These are phyloP conservation scores for Aspergillus sp. DNA, from an alignment of 2,329 filamentous ascomycete genomes.

Conservation along the genomic window DNA sequence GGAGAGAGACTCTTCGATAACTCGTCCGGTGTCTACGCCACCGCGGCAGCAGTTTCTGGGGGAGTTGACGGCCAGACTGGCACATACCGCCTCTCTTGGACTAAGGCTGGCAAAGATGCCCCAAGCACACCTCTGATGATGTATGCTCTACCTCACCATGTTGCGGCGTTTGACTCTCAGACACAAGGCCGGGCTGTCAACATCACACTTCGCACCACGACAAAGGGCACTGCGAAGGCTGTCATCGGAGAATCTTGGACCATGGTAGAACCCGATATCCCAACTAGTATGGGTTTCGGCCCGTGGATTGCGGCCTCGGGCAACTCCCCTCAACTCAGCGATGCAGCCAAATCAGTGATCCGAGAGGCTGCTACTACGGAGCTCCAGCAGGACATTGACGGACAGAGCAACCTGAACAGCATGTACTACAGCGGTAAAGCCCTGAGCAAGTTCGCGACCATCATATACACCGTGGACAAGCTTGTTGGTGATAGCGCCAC, in stretches of 20 bases:
- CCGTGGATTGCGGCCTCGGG: conserved; percentile 66
- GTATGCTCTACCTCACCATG: conserved; percentile 86
- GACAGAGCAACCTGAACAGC: conserved; percentile 73
- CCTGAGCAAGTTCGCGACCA: conserved; percentile 71
- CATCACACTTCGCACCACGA: conserved; percentile 72
- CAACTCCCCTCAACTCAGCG: conserved; percentile 40
- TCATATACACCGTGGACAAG: conserved; percentile 66
- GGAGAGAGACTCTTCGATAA: conserved; percentile 72
- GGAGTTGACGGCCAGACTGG: conserved; percentile 57
- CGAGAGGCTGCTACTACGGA: conserved; percentile 67
- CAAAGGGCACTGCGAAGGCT: conserved; percentile 76
- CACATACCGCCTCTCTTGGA: conserved; percentile 71
- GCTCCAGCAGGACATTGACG: conserved; percentile 71
- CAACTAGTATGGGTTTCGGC: conserved; percentile 71
- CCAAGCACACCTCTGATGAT: conserved; percentile 66
- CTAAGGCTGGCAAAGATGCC: conserved; percentile 64
- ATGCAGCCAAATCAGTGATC: conserved; percentile 60
- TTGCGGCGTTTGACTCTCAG: conserved; percentile 67
- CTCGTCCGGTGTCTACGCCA: conserved; percentile 73
- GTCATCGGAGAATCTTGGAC: conserved; percentile 74
- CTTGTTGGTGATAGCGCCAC: conserved; percentile 60
- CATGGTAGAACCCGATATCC: conserved; percentile 72
- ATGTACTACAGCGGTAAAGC: conserved; percentile 94
- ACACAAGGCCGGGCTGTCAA: conserved; percentile 52
- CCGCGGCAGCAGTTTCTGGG: conserved; percentile 64